Percentiles rank a stretch among this genome's conserved stretches.
Evolutionary conservation across 78 protist genomes (phyloP).

Genomic region (Polysphondylium violaceum): DNA sequence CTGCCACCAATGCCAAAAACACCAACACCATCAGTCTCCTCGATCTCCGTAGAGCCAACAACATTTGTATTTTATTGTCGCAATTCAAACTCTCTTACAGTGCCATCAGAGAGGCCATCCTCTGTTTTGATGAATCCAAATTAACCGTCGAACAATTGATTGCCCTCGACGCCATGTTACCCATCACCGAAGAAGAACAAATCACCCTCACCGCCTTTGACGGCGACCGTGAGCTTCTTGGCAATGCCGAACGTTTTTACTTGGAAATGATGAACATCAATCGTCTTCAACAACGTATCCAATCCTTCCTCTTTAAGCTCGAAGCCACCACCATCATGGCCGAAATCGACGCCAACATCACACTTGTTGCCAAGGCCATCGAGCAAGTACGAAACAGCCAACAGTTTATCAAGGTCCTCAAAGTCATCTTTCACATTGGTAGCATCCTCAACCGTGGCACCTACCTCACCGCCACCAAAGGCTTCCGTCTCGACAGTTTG

Average conservation of each 20-base stretch:
- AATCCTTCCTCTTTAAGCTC: slow-evolving; percentile 32
- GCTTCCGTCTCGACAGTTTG: slow-evolving; percentile 48
- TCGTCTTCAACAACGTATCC: slow-evolving; percentile 33
- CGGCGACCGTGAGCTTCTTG: slow-evolving; percentile 27
- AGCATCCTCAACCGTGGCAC: slow-evolving; percentile 73
- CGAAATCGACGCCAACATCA: not conserved
- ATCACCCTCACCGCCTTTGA: not conserved
- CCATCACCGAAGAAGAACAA: slow-evolving; percentile 59
- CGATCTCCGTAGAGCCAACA: slow-evolving; percentile 64
- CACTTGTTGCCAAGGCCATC: not conserved
- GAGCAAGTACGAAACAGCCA: slow-evolving; percentile 6
- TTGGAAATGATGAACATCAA: slow-evolving; percentile 65
- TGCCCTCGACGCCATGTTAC: slow-evolving; percentile 75
- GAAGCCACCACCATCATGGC: not conserved
- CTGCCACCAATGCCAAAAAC: not conserved
- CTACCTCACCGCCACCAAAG: slow-evolving; percentile 43
- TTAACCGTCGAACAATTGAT: slow-evolving; percentile 70
- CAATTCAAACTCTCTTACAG: slow-evolving; percentile 62
- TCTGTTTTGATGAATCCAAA: slow-evolving; percentile 31
- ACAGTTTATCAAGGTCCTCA: slow-evolving; percentile 21
- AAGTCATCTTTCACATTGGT: slow-evolving; percentile 66
- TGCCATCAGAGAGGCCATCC: slow-evolving; percentile 58
- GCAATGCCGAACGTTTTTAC: slow-evolving; percentile 52
- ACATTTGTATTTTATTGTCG: slow-evolving; percentile 58
- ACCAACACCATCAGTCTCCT: slow-evolving; percentile 1